Percentiles rank a stretch among this genome's conserved stretches.
phyloP scores from a whole-genome alignment of 1,284 basidiomycete genomes.

The Hemileia vastatrix region DNA sequence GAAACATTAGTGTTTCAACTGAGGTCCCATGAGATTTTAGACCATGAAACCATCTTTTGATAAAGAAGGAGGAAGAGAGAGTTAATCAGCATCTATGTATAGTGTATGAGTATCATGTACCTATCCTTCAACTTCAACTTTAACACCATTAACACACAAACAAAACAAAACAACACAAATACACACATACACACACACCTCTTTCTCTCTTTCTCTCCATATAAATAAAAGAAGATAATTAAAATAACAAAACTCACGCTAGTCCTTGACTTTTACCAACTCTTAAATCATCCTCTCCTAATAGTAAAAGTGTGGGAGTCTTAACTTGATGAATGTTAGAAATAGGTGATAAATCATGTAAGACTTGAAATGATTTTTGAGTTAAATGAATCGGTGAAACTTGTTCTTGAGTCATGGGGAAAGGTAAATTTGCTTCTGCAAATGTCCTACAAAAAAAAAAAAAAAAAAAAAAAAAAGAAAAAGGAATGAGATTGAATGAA shows the following conservation, averaged over 20 bases:
- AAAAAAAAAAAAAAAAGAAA: not conserved
- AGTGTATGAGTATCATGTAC: not conserved
- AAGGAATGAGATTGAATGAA: not conserved
- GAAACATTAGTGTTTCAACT: slow-evolving; percentile 58
- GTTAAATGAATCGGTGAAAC: slow-evolving; percentile 46
- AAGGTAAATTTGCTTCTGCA: slow-evolving; percentile 53
- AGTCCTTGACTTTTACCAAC: slow-evolving; percentile 58
- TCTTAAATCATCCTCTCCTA: slow-evolving; percentile 57
- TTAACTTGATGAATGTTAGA: slow-evolving; percentile 51
- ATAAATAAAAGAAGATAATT: not conserved
- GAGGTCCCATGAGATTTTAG: slow-evolving; percentile 50
- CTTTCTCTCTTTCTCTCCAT: too few relatives aligned
- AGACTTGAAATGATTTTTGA: slow-evolving; percentile 48
- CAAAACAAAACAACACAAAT: not conserved
- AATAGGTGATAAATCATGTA: slow-evolving; percentile 56
- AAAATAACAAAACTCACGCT: slow-evolving; percentile 31
- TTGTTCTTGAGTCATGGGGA: slow-evolving; percentile 30
- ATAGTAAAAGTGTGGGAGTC: slow-evolving; percentile 53
- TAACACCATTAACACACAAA: too few relatives aligned
- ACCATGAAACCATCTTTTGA: slow-evolving; percentile 53
- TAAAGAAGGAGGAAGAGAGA: not conserved
- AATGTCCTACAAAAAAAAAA: slow-evolving; percentile 43
- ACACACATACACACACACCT: too few relatives aligned
- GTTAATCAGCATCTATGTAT: not conserved
- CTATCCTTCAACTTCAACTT: too few relatives aligned